Evolutionary conservation across 208 protist genomes (phyloP).

Genomic region (Histomonas meleagridis): DNA sequence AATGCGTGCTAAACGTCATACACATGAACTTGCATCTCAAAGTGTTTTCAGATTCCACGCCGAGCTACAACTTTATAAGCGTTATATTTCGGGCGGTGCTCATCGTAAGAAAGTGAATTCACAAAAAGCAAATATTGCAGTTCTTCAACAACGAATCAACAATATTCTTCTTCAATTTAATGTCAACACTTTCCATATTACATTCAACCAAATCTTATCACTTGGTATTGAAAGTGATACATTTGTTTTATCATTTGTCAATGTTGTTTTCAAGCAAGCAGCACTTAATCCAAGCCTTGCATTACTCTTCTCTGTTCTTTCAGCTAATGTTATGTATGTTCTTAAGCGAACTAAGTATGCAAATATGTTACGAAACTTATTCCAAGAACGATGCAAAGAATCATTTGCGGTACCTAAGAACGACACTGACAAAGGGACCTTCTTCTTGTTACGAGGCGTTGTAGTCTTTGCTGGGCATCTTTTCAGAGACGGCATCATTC

Average conservation of each 20-base stretch:
- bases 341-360: background rate
- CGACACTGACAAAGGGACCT: background rate
- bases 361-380: background rate
- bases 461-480: constrained; percentile 17
- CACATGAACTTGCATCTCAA: background rate
- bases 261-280: constrained; percentile 33
- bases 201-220: background rate
- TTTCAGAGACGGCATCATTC: background rate
- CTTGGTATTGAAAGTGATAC: constrained; percentile 3
- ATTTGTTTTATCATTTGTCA: constrained; percentile 11
- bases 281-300: background rate
- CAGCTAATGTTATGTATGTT: background rate
- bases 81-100: background rate
- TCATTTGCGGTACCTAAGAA: constrained; percentile 19
- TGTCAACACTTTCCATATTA: background rate
- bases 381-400: background rate
- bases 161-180: constrained; percentile 13
- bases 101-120: background rate
- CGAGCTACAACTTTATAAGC: background rate
- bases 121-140: background rate
- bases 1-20: background rate
- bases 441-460: background rate
- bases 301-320: background rate
- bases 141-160: constrained; percentile 14
- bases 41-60: constrained; percentile 9